Conservation (phyloP, 768 basidiomycete species). For the Agrocybe pediades region DNA sequence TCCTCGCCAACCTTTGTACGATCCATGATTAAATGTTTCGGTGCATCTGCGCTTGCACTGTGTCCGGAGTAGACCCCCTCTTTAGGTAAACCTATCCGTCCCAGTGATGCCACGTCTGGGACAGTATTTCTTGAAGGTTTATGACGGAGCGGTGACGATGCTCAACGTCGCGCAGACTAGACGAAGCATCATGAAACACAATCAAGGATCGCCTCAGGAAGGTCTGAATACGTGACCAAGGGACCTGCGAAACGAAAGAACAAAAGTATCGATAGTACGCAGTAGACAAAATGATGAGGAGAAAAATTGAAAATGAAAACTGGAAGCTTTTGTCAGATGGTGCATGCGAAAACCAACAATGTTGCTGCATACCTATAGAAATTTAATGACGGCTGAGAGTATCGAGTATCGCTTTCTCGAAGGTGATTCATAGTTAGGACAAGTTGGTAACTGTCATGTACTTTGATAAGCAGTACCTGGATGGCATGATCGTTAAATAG, state of each 20-base stretch:
- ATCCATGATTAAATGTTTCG: neutral
- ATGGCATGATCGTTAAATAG: too few species aligned
- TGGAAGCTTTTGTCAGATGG: too few species aligned
- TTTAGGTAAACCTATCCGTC: constrained; percentile 3
- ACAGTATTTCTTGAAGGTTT: neutral
- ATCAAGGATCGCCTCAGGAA: neutral
- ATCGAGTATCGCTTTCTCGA: too few species aligned
- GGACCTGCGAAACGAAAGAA: neutral
- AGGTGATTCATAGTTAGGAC: too few species aligned
- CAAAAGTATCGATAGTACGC: neutral
- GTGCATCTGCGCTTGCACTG: constrained; percentile 8
- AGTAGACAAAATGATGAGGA: neutral
- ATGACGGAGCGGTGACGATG: constrained; percentile 5
- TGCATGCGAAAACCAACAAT: too few species aligned
- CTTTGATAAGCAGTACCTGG: too few species aligned
- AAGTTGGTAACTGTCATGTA: too few species aligned
- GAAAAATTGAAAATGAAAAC: neutral
- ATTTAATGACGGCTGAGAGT: too few species aligned
- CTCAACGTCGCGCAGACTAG: constrained; percentile 10
- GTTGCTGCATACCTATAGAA: too few species aligned
- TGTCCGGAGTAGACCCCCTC: constrained; percentile 10
- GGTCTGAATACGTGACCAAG: neutral
- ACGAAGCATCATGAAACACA: constrained; percentile 3
- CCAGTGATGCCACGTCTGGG: constrained; percentile 9
- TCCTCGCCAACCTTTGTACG: neutral